Evolutionary conservation across 1,284 basidiomycete species (phyloP).

Genomic region (Austropuccinia psidii): DNA sequence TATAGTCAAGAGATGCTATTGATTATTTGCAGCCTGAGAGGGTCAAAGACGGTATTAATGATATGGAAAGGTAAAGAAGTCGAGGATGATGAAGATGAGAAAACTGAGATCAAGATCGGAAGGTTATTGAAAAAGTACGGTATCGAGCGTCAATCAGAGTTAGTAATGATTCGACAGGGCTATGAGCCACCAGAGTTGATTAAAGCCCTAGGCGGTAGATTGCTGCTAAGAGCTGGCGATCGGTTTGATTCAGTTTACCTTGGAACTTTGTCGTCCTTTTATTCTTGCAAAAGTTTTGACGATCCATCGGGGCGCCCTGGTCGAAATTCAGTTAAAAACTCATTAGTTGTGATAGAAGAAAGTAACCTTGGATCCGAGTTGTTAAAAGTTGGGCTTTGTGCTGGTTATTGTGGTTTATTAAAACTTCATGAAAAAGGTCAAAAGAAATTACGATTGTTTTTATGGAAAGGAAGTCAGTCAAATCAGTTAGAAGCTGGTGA

Average conservation of each 20-base stretch:
- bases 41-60: constrained; percentile 5
- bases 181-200: constrained; percentile 23
- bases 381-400: not conserved
- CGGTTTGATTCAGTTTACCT: constrained; percentile 16
- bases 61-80: constrained; percentile 14
- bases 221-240: constrained; percentile 16
- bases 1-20: constrained; percentile 5
- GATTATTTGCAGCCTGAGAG: constrained; percentile 24
- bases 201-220: constrained; percentile 9
- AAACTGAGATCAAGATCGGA: constrained; percentile 8
- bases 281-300: not conserved
- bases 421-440: not conserved
- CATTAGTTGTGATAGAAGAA: constrained; percentile 14
- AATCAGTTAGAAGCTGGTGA: not conserved
- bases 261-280: not conserved
- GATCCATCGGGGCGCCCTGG: not conserved
- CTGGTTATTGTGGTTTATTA: not conserved
- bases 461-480: constrained; percentile 18
- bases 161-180: constrained; percentile 21
- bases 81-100: not conserved
- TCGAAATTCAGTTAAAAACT: not conserved
- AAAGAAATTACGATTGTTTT: not conserved
- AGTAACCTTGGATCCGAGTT: not conserved
- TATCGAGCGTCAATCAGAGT: constrained; percentile 3
- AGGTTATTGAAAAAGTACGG: constrained; percentile 32